Evolutionary conservation across 2,329 filamentous ascomycete genomes (phyloP), one percentile per base, ranked within the genome.

Genomic region (Intubia oerlemansii): DNA sequence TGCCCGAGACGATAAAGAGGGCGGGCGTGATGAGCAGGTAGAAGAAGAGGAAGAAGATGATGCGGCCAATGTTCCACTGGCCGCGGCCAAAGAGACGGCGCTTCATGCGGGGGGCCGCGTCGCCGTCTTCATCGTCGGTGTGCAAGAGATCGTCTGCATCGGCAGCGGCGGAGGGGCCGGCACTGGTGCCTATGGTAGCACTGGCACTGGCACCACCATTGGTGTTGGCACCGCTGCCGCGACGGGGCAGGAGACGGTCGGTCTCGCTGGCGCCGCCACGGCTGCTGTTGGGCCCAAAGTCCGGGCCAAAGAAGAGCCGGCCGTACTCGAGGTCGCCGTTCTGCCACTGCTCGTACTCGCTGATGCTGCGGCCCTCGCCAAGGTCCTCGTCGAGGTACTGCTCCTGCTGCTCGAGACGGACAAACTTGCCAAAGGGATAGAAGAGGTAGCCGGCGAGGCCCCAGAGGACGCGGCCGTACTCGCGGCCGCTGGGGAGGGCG

Each of bases 271-370:
- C 60, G 33, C 61, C 64, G 12, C 85, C 92, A 44, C 93, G 85
- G 36, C 92, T 63, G 49, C 85, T 93, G 43, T 80, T 72, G 30
- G 78, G 68, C 40, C 63, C 72, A 34, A 66, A 56, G 30, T 69
- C 68, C 4, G 88, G 88, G 0, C 88, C 90, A 47, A 98, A 98
- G 56, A 98, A 95, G 3, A 98, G 64, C 19, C 85, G 68, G 4
- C 88, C 88, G 47, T 95, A 82, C 50, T 98, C 88, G 19, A 98
- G 65, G 44, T 98, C 88, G 28, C 88, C 88, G 45, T 72, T 93
- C 53, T 98, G 88, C 88, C 88, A 98, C 52, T 92, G 82, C 49
- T 98, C 88, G 46, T 98, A 98, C 54, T 98, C 88, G 42, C 80
- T 90, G 44, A 98, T 93, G 53, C 84, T 95, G 44, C 88, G 71